These are phyloP conservation scores for Eimeria acervulina DNA, from an alignment of 169 alveolate genomes.

Conservation along the genomic window DNA sequence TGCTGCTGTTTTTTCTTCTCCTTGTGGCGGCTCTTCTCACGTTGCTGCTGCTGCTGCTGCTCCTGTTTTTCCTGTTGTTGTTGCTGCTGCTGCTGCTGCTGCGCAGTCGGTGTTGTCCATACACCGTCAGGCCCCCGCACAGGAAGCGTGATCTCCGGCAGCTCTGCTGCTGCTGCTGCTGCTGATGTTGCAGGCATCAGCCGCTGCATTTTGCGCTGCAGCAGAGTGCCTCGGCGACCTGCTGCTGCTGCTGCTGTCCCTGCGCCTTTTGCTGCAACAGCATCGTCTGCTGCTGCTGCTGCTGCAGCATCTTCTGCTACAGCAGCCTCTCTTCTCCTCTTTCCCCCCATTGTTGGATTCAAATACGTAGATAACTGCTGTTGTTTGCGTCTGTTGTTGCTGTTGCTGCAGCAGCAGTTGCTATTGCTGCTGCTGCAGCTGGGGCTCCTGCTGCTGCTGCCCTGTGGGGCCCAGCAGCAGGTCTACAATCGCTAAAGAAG, in stretches of 20 bases:
- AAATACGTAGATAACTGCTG: background rate
- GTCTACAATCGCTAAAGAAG: background rate
- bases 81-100: constrained; percentile 63
- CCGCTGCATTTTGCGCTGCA: constrained; percentile 57
- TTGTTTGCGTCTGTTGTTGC: too few species aligned
- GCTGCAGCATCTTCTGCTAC: constrained; percentile 21
- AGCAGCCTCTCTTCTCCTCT: constrained; percentile 34
- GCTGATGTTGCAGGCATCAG: constrained; percentile 32
- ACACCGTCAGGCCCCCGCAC: constrained; percentile 27
- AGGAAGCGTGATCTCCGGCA: constrained; percentile 1
- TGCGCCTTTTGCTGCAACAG: constrained; percentile 15
- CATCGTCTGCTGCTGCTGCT: background rate
- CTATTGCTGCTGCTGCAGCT: background rate
- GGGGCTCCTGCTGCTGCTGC: constrained; percentile 33
- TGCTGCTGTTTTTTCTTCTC: background rate
- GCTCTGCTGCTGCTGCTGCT: constrained; percentile 11
- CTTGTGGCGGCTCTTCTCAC: too few species aligned
- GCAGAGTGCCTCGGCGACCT: background rate
- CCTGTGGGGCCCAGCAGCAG: constrained; percentile 17
- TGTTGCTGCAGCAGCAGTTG: background rate
- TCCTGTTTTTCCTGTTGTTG: constrained; percentile 1
- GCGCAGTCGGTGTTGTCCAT: constrained; percentile 36
- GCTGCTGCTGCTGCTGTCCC: constrained; percentile 32
- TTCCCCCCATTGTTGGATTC: constrained; percentile 2
- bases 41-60: constrained; percentile 51